Evolutionary conservation across 2,329 filamentous ascomycete genomes (phyloP).

Genomic region (Amphichorda felina): DNA sequence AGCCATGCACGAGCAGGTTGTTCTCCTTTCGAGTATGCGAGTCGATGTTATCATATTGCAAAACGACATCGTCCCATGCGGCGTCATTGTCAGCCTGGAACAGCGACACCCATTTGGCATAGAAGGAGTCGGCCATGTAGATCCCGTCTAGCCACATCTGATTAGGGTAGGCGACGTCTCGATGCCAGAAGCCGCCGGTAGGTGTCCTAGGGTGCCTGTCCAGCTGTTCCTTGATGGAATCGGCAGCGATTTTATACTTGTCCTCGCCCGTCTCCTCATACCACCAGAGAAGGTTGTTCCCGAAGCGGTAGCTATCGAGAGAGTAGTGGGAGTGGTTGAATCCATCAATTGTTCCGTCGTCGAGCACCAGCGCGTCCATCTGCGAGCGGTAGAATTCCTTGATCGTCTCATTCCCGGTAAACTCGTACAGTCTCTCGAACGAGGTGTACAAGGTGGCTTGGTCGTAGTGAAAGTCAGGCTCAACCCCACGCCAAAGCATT

Average conservation of each 20-base stretch:
- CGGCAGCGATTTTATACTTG: slow-evolving; percentile 36
- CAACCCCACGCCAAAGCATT: slow-evolving; percentile 26
- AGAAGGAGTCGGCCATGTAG: slow-evolving; percentile 35
- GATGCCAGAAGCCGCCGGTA: slow-evolving; percentile 42
- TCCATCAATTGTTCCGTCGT: slow-evolving; percentile 18
- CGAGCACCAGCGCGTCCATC: slow-evolving; percentile 31
- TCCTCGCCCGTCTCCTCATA: slow-evolving; percentile 30
- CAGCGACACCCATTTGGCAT: slow-evolving; percentile 24
- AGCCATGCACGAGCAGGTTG: slow-evolving; percentile 39
- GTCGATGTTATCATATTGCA: slow-evolving; percentile 33
- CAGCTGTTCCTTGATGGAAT: slow-evolving; percentile 30
- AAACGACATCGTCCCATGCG: slow-evolving; percentile 30
- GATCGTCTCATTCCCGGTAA: slow-evolving; percentile 24
- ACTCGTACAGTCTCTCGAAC: slow-evolving; percentile 27
- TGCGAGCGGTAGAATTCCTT: slow-evolving; percentile 29
- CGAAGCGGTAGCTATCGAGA: slow-evolving; percentile 39
- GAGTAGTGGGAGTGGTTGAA: slow-evolving; percentile 36
- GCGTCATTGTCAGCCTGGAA: slow-evolving; percentile 24
- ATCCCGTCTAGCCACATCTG: slow-evolving; percentile 49
- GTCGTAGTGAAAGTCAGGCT: slow-evolving; percentile 28
- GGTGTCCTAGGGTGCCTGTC: slow-evolving; percentile 35
- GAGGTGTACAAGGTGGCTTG: slow-evolving; percentile 33
- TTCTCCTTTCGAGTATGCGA: slow-evolving; percentile 25
- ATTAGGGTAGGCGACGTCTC: slow-evolving; percentile 29
- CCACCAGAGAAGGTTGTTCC: slow-evolving; percentile 37